Evolutionary conservation across 257 asterid genomes (phyloP).

Genomic region (Jasminum sambac): DNA sequence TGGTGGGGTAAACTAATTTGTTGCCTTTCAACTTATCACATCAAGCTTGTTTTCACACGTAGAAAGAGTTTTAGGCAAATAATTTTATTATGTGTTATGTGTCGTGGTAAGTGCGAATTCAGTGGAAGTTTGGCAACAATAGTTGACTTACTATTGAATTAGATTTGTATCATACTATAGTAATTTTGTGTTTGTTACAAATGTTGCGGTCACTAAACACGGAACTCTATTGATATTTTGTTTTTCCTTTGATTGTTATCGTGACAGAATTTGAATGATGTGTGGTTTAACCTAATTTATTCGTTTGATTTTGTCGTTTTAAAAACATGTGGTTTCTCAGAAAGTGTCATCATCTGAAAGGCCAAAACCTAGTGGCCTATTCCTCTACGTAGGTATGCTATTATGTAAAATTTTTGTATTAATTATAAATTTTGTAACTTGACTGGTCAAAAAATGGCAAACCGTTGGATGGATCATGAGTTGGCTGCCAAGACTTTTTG

Average conservation of each 20-base stretch:
- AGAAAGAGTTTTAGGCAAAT: neutral
- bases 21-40: neutral
- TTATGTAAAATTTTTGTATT: conserved; percentile 6
- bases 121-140: neutral
- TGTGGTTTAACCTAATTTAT: neutral
- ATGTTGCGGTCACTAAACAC: neutral
- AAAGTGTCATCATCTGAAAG: neutral
- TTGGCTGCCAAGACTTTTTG: conserved; percentile 9
- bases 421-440: neutral
- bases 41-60: neutral
- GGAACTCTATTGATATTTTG: neutral
- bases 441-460: conserved; percentile 19
- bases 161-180: neutral
- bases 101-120: neutral
- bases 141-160: neutral
- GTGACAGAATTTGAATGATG: neutral
- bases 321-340: conserved; percentile 3
- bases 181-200: neutral
- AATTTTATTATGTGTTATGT: neutral
- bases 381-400: neutral
- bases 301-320: conserved; percentile 3
- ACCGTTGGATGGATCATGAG: neutral
- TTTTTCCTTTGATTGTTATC: neutral
- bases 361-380: neutral
- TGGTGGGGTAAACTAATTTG: neutral